Evolutionary conservation across 768 basidiomycete genomes (phyloP).

Genomic region (Tulasnella sp.): DNA sequence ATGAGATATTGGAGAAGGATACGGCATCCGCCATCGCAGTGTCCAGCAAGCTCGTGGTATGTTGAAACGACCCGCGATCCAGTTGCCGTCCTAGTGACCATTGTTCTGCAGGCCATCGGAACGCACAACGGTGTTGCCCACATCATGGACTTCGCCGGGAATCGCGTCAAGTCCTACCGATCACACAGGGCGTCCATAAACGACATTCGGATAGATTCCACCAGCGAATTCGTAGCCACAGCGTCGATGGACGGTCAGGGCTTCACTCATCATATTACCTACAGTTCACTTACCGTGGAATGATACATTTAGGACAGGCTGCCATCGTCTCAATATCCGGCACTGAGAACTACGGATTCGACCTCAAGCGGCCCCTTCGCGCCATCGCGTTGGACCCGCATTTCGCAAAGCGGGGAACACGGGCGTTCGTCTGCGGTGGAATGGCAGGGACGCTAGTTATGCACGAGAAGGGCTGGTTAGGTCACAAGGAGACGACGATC

Average conservation of each 20-base stretch:
- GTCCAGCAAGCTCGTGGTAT: constrained; percentile 60
- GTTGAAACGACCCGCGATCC: constrained; percentile 17
- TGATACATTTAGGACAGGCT: constrained; percentile 58
- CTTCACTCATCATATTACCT: neutral
- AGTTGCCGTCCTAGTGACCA: constrained; percentile 7
- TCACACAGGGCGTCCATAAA: constrained; percentile 80
- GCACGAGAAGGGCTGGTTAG: constrained; percentile 93
- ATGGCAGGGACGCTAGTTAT: constrained; percentile 75
- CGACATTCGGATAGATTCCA: constrained; percentile 74
- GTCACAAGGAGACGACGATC: constrained; percentile 71
- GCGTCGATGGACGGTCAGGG: constrained; percentile 84
- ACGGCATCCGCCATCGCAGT: constrained; percentile 75
- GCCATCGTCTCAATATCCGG: constrained; percentile 73
- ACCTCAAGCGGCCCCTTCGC: constrained; percentile 86
- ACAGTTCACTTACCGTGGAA: neutral
- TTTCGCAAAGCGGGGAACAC: constrained; percentile 65
- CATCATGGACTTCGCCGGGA: constrained; percentile 65
- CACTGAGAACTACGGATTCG: constrained; percentile 70
- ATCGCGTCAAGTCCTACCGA: constrained; percentile 78
- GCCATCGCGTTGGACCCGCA: constrained; percentile 83
- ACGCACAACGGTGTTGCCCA: constrained; percentile 92
- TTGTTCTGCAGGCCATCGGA: constrained; percentile 57
- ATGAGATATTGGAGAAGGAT: constrained; percentile 78
- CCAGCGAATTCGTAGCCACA: constrained; percentile 81
- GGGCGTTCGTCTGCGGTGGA: constrained; percentile 84